phyloP scores from a whole-genome alignment of 345 rosid species.

The Brassica cretica region DNA sequence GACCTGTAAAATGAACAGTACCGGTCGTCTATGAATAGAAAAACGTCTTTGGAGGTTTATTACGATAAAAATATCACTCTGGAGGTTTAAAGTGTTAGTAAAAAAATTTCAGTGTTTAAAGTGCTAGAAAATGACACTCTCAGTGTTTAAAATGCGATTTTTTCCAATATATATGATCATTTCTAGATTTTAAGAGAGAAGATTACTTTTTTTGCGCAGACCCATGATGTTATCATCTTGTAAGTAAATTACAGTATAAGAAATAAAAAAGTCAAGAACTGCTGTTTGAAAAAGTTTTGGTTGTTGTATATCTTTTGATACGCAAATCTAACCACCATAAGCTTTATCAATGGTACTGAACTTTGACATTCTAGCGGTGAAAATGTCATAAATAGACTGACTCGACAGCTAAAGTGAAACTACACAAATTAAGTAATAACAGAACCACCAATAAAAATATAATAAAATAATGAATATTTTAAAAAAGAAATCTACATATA shows the following conservation, averaged over 20 bases:
- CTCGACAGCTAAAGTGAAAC: slow-evolving; percentile 35
- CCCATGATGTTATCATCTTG: slow-evolving; percentile 20
- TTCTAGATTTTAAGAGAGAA: neutral
- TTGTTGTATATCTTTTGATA: slow-evolving; percentile 34
- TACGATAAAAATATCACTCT: no score
- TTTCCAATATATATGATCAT: neutral
- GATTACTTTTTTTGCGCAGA: neutral
- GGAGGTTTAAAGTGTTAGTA: no score
- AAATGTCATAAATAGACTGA: slow-evolving; percentile 24
- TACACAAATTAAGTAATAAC: slow-evolving; percentile 36
- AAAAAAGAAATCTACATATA: neutral
- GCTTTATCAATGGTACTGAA: slow-evolving; percentile 35
- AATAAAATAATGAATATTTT: neutral
- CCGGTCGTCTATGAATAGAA: no score
- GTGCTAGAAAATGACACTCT: no score
- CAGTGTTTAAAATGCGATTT: no score
- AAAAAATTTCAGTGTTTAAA: no score
- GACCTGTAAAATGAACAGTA: no score
- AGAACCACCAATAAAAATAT: slow-evolving; percentile 18
- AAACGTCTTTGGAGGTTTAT: no score
- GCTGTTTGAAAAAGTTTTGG: slow-evolving; percentile 24
- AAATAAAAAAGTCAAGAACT: slow-evolving; percentile 23
- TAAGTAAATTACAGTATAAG: slow-evolving; percentile 14
- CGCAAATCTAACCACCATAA: slow-evolving; percentile 37
- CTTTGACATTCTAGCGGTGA: slow-evolving; percentile 26